Percentiles rank a stretch among this genome's conserved stretches.
phyloP scores from a whole-genome alignment of 306 rosid species.

The Senna siamea region DNA sequence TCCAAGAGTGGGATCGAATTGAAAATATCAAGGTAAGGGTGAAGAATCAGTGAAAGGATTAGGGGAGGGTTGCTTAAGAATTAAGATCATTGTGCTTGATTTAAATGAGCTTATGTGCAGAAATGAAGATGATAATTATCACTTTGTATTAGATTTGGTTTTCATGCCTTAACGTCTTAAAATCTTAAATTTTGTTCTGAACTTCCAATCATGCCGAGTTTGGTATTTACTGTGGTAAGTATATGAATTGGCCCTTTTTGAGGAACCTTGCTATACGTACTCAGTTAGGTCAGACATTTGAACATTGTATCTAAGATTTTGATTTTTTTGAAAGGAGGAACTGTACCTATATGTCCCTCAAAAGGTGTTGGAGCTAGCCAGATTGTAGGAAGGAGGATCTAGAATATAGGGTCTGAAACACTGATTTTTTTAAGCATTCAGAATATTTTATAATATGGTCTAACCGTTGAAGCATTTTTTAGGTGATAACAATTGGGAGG shows the following conservation, averaged over 20 bases:
- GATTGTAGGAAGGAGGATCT: conserved; percentile 26
- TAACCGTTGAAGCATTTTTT: conserved; percentile 38
- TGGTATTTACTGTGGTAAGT: neutral
- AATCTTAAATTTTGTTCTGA: conserved; percentile 12
- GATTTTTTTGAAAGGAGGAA: neutral
- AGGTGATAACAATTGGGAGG: conserved; percentile 88
- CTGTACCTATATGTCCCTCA: conserved; percentile 9
- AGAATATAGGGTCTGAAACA: neutral
- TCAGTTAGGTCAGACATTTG: conserved; percentile 19
- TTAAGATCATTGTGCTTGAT: conserved; percentile 27
- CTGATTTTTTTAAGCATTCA: conserved; percentile 3
- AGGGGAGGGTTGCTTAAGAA: conserved; percentile 23
- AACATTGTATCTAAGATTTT: neutral
- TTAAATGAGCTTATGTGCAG: conserved; percentile 19
- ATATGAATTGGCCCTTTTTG: conserved; percentile 10
- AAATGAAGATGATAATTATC: conserved; percentile 29
- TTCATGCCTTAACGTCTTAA: conserved; percentile 16
- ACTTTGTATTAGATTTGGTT: conserved; percentile 15
- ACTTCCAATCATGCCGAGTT: conserved; percentile 5
- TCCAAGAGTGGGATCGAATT: conserved; percentile 3
- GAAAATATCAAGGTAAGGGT: conserved; percentile 14
- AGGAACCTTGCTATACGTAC: neutral
- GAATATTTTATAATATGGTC: conserved; percentile 26
- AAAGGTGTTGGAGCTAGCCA: neutral
- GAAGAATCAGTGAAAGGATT: conserved; percentile 17